Evolutionary conservation across 1,284 basidiomycete genomes (phyloP).

Genomic region (Tetrapyrgos nigripes): DNA sequence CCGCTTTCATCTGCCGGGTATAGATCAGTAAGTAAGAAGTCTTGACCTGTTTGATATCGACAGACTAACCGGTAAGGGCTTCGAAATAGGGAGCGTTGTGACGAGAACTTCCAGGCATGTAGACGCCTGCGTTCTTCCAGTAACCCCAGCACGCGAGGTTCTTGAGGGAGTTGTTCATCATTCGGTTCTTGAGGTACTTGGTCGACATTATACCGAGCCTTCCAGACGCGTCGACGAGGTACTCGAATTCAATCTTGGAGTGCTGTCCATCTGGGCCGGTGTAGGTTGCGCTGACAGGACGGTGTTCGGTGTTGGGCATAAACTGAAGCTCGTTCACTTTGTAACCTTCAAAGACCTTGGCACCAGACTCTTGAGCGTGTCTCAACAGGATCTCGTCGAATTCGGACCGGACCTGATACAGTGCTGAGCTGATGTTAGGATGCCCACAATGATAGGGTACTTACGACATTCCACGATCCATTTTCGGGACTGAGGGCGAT

Average conservation of each 20-base stretch:
- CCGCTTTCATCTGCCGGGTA: constrained; percentile 59
- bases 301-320: constrained; percentile 13
- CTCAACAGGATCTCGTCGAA: constrained; percentile 52
- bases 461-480: constrained; percentile 13
- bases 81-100: constrained; percentile 38
- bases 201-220: constrained; percentile 51
- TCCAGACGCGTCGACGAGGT: constrained; percentile 55
- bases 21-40: not conserved
- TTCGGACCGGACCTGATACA: constrained; percentile 47
- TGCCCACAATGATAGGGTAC: not conserved
- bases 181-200: constrained; percentile 54
- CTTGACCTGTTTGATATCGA: not conserved
- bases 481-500: constrained; percentile 9
- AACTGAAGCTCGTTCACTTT: constrained; percentile 37
- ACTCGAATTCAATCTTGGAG: constrained; percentile 51
- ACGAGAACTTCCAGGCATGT: constrained; percentile 30
- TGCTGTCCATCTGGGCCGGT: constrained; percentile 16
- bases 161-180: constrained; percentile 44
- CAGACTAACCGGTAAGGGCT: constrained; percentile 37
- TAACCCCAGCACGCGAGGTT: constrained; percentile 51
- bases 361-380: constrained; percentile 48
- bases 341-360: constrained; percentile 44
- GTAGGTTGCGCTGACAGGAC: constrained; percentile 32
- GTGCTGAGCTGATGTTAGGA: not conserved
- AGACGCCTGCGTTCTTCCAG: constrained; percentile 39